Evolutionary conservation across 257 asterid genomes (phyloP), one percentile per base, ranked within the genome.

Genomic region (Solanum sitiens): DNA sequence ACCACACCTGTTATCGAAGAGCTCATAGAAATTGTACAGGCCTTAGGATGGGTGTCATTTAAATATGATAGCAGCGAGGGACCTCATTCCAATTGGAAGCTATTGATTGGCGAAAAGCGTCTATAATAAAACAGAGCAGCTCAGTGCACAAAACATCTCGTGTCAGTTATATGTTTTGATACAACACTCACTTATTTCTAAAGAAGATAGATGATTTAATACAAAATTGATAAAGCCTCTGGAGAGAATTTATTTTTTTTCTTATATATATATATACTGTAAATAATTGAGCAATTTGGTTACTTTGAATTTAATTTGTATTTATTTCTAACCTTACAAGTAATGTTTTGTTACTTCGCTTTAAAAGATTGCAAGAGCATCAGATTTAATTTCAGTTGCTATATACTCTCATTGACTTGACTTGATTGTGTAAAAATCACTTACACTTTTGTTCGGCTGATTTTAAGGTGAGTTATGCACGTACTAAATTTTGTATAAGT

Each of bases 21-120:
- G 65, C 93, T 94, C 13, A 30, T 83, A 86, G 93, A 92, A 77
- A 91, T 92, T 44, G 94, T 91, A 83, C 89, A 72, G 0, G 96
- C 96, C 1, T 25, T 94, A 83, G 94, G 96, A 40, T 94, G 98
- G 96, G 93, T 92, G 40, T 87, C 92, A 10, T 91, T 89, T 87
- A 13, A 89, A 87, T 92, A 84, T 71, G 94, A 94, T 84, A 90
- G 92, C 7, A 92, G 92, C 12, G 96, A 94, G 87, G 98, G 96
- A 21, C 94, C 95, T 67, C 93, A 92, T 80, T 91, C 98, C 1
- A 90, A 88, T 88, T 92, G 94, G 94, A 94, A 91, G 89, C 94
- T 94, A 47, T 79, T 94, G 87, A 86, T 89, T 83, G 88, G 95
- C 45, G 96, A 93, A 74, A 94, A 94, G 86, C 88, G 95, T 74